A percentile compares a stretch with the other conserved stretches of the same genome.
Conservation (phyloP, 257 asterid species). For the Jasminum sambac region DNA sequence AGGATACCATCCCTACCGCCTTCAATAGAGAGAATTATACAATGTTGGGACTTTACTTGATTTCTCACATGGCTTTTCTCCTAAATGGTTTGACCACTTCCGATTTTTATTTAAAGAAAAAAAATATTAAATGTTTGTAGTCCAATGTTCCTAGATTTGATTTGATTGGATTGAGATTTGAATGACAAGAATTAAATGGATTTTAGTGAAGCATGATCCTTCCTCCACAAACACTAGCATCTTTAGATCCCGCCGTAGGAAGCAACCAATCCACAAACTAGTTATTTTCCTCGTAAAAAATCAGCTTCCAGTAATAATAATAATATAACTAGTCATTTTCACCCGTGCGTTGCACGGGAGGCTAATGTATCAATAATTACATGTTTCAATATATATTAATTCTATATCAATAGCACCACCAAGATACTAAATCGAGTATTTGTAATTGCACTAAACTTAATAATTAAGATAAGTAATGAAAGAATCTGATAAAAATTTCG, state of each 20-base stretch:
- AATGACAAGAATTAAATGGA: slow-evolving; percentile 37
- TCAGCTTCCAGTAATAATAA: background rate
- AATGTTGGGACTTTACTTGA: slow-evolving; percentile 31
- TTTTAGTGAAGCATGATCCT: slow-evolving; percentile 46
- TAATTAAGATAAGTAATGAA: too few species aligned
- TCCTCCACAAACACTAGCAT: slow-evolving; percentile 34
- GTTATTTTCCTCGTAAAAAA: background rate
- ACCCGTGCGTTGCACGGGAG: too few species aligned
- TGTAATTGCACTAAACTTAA: too few species aligned
- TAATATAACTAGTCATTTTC: too few species aligned
- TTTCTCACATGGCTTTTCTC: slow-evolving; percentile 40
- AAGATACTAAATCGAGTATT: too few species aligned
- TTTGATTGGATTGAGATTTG: slow-evolving; percentile 32
- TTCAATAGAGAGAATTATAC: background rate
- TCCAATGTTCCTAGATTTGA: slow-evolving; percentile 26
- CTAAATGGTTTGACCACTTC: slow-evolving; percentile 27
- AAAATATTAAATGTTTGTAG: slow-evolving; percentile 7
- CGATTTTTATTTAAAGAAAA: background rate
- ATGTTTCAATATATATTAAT: too few species aligned
- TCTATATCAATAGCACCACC: too few species aligned
- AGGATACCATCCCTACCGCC: slow-evolving; percentile 15
- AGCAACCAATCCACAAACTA: slow-evolving; percentile 37
- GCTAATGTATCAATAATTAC: too few species aligned
- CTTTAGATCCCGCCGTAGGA: slow-evolving; percentile 40
- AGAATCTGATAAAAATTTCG: too few species aligned